Conservation (phyloP, 345 rosid species). For the Dimocarpus longan region DNA sequence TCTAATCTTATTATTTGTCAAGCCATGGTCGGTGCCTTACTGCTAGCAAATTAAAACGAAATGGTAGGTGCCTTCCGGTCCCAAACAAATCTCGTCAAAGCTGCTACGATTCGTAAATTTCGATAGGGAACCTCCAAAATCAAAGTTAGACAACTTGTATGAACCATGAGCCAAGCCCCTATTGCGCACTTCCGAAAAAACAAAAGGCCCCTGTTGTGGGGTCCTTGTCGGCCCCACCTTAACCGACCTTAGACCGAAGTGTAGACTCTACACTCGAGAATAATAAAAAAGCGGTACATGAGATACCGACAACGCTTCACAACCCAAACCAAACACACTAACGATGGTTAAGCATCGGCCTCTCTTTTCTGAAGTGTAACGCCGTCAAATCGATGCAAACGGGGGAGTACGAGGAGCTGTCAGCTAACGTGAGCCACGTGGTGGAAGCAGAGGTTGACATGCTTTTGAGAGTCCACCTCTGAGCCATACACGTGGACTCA, state of each 20-base stretch:
- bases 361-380: background rate
- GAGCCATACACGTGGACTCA: constrained; percentile 26
- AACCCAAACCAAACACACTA: constrained; percentile 8
- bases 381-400: constrained; percentile 3
- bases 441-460: constrained; percentile 10
- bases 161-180: background rate
- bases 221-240: background rate
- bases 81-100: background rate
- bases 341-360: constrained; percentile 18
- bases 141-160: background rate
- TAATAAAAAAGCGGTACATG: no score
- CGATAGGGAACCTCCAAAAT: background rate
- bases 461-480: background rate
- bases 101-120: background rate
- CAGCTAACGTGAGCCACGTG: constrained; percentile 12
- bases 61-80: no score
- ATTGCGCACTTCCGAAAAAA: no score
- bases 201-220: background rate
- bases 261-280: background rate
- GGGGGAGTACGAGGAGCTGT: background rate
- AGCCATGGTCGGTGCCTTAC: no score
- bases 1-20: no score
- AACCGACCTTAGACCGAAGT: background rate
- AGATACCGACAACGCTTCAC: background rate
- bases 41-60: no score